Evolutionary conservation across 331 rosid genomes (phyloP).

Genomic region (Rosa hybrid): DNA sequence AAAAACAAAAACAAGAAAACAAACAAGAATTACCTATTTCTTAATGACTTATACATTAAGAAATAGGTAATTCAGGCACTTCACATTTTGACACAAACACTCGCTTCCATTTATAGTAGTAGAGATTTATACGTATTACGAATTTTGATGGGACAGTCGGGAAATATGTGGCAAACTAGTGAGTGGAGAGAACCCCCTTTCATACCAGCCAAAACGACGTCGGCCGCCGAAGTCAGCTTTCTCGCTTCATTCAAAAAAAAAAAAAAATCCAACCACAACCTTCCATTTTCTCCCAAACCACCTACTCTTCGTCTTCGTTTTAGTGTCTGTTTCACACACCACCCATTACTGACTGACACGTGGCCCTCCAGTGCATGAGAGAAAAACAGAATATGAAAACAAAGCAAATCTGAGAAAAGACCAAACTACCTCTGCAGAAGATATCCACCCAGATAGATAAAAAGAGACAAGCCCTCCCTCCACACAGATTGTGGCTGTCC

Average conservation of each 20-base stretch:
- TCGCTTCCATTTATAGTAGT: too few relatives aligned
- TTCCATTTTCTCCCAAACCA: background rate
- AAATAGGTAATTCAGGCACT: too few relatives aligned
- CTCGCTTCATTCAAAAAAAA: too few relatives aligned
- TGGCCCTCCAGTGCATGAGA: slow-evolving; percentile 32
- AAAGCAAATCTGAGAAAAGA: background rate
- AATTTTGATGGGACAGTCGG: too few relatives aligned
- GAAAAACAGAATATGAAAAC: background rate
- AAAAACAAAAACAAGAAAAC: too few relatives aligned
- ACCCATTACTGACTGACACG: slow-evolving; percentile 34
- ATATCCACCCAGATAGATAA: slow-evolving; percentile 16
- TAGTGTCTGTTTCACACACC: slow-evolving; percentile 33
- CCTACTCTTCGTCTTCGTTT: background rate
- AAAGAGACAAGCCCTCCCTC: background rate
- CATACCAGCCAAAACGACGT: background rate
- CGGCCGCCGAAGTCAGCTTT: background rate
- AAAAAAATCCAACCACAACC: slow-evolving; percentile 7
- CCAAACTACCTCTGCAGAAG: background rate
- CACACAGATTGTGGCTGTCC: background rate
- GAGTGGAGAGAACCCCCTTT: too few relatives aligned
- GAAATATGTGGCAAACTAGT: too few relatives aligned
- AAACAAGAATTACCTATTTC: too few relatives aligned
- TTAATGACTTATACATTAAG: too few relatives aligned
- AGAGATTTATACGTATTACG: too few relatives aligned
- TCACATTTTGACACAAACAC: too few relatives aligned